Percentiles rank a stretch among this genome's conserved stretches.
Evolutionary conservation across 768 basidiomycete species (phyloP).

Genomic region (Filobasidium floriforme): DNA sequence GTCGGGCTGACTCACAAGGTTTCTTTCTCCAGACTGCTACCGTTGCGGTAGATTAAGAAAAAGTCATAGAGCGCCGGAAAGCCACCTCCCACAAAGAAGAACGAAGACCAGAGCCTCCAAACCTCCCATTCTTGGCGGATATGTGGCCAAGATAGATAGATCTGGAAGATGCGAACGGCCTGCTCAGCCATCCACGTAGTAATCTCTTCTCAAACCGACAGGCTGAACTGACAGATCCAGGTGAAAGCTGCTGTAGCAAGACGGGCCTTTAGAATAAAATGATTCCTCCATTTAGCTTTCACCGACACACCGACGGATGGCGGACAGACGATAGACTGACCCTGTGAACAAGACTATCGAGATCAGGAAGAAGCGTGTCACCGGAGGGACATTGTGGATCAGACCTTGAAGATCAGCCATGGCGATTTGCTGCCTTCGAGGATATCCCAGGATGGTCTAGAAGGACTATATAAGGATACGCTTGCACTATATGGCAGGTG

Average conservation of each 20-base stretch:
- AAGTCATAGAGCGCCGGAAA: constrained; percentile 43
- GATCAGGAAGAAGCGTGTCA: constrained; percentile 36
- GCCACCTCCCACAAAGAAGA: constrained; percentile 42
- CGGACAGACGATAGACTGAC: constrained; percentile 25
- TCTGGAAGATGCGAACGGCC: constrained; percentile 18
- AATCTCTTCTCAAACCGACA: neutral
- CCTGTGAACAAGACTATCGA: constrained; percentile 32
- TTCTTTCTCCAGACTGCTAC: constrained; percentile 35
- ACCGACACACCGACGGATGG: neutral
- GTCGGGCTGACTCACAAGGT: constrained; percentile 32
- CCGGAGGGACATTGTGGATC: constrained; percentile 36
- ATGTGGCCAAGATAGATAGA: constrained; percentile 33
- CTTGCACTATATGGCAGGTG: too few species aligned
- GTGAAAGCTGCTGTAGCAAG: constrained; percentile 30
- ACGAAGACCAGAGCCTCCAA: constrained; percentile 38
- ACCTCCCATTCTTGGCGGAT: constrained; percentile 32
- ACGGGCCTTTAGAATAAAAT: constrained; percentile 30
- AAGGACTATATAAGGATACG: too few species aligned
- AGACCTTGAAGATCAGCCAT: constrained; percentile 40
- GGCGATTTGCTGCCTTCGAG: neutral
- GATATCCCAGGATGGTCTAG: too few species aligned
- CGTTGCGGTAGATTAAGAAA: constrained; percentile 44
- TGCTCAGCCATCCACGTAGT: neutral
- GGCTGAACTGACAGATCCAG: constrained; percentile 10
- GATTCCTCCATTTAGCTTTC: too few species aligned